These are phyloP conservation scores for Tolypocladium sp. DNA, from an alignment of 2,329 filamentous ascomycete species.

Conservation along the genomic window DNA sequence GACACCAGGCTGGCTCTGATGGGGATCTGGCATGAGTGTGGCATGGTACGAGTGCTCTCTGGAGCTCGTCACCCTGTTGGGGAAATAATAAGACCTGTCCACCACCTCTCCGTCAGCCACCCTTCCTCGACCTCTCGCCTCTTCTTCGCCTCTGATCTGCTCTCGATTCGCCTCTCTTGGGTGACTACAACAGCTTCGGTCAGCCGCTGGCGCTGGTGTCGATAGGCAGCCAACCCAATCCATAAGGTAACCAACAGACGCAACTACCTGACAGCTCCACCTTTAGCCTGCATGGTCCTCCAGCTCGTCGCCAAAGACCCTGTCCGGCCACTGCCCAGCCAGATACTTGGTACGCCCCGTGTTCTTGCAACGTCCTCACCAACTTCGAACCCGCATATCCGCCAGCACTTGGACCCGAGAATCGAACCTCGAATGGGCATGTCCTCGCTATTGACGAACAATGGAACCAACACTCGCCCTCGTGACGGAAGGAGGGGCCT, in stretches of 20 bases:
- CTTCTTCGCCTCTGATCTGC: conserved; percentile 11
- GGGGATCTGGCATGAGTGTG: conserved; percentile 1
- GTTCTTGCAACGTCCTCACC: not conserved
- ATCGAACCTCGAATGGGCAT: conserved; percentile 18
- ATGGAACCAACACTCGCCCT: conserved; percentile 38
- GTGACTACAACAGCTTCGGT: conserved; percentile 17
- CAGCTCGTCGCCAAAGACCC: conserved; percentile 9
- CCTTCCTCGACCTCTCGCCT: conserved; percentile 11
- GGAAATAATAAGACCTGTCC: conserved; percentile 19
- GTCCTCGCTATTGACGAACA: conserved; percentile 31
- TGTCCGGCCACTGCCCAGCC: conserved; percentile 9
- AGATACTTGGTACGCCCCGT: not conserved
- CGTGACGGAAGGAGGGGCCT: conserved; percentile 30
- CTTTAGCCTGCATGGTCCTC: conserved; percentile 8
- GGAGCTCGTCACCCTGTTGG: not conserved
- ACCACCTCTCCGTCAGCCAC: conserved; percentile 17
- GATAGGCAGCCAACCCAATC: conserved; percentile 12
- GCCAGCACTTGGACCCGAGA: not conserved
- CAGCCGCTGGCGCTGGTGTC: conserved; percentile 17
- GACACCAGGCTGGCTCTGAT: not conserved
- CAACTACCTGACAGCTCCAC: conserved; percentile 16
- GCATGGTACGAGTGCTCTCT: not conserved
- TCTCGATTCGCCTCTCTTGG: conserved; percentile 13
- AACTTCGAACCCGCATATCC: not conserved
- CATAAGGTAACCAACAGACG: conserved; percentile 15